phyloP scores from a whole-genome alignment of 805 yeast species.

The Dipodascus albidus region DNA sequence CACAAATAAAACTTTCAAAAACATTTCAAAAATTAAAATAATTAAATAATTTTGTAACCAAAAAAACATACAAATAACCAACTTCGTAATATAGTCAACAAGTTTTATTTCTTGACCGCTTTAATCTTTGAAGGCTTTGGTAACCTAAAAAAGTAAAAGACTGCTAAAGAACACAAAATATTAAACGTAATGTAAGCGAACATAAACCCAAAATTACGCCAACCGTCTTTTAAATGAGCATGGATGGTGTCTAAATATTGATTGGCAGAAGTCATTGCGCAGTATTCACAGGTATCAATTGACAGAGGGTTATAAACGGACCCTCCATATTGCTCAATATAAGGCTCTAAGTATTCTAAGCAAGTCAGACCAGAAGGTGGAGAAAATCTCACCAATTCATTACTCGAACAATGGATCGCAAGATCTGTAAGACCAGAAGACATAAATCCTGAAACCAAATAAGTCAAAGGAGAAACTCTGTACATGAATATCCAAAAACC shows the following conservation, averaged over 20 bases:
- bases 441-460: constrained; percentile 45
- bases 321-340: neutral
- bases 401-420: neutral
- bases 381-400: neutral
- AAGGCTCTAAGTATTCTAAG: neutral
- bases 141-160: constrained; percentile 61
- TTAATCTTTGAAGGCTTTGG: constrained; percentile 35
- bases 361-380: neutral
- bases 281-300: constrained; percentile 29
- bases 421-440: constrained; percentile 30
- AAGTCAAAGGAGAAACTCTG: constrained; percentile 60
- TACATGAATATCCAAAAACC: constrained; percentile 80
- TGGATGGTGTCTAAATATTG: constrained; percentile 28
- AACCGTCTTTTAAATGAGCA: constrained; percentile 26
- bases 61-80: neutral
- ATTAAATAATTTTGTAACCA: neutral
- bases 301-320: constrained; percentile 21
- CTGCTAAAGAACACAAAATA: constrained; percentile 32
- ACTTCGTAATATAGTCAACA: neutral
- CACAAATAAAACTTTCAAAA: no score
- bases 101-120: neutral
- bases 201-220: constrained; percentile 53
- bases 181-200: constrained; percentile 39
- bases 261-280: constrained; percentile 1
- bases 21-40: no score